A percentile compares a stretch with the other conserved stretches of the same genome.
Evolutionary conservation across 371 early-diverging fungal genomes (phyloP).

Genomic region (Chytridiales sp.): DNA sequence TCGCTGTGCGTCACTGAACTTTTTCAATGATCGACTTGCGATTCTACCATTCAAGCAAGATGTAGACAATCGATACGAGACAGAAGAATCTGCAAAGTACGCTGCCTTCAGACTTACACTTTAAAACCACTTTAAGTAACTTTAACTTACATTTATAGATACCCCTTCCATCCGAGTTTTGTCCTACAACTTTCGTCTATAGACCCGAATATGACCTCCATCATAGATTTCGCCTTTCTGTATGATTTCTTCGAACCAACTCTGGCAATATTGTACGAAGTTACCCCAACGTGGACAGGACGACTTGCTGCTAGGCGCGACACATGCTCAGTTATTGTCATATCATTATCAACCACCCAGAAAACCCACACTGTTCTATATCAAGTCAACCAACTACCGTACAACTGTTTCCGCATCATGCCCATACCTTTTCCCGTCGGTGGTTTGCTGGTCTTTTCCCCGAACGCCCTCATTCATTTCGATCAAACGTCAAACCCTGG

Average conservation of each 20-base stretch:
- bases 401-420: slow-evolving; percentile 69
- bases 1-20: slow-evolving; percentile 81
- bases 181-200: slow-evolving; percentile 72
- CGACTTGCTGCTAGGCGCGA: slow-evolving; percentile 71
- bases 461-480: slow-evolving; percentile 81
- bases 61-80: slow-evolving; percentile 13
- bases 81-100: slow-evolving; percentile 32
- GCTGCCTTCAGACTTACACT: not conserved
- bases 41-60: slow-evolving; percentile 86
- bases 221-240: slow-evolving; percentile 88
- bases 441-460: slow-evolving; percentile 78
- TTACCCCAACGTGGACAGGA: slow-evolving; percentile 81
- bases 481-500: slow-evolving; percentile 79
- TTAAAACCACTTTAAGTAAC: not conserved
- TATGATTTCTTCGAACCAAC: slow-evolving; percentile 92
- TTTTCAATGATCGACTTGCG: slow-evolving; percentile 86
- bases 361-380: slow-evolving; percentile 78
- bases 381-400: slow-evolving; percentile 74
- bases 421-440: slow-evolving; percentile 84
- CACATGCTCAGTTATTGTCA: slow-evolving; percentile 75
- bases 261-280: slow-evolving; percentile 87
- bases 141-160: slow-evolving; percentile 16
- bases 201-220: slow-evolving; percentile 66
- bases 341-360: slow-evolving; percentile 80
- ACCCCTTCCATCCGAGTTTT: slow-evolving; percentile 66